phyloP scores from a whole-genome alignment of 768 basidiomycete genomes.

The Hypsizygus marmoreus region DNA sequence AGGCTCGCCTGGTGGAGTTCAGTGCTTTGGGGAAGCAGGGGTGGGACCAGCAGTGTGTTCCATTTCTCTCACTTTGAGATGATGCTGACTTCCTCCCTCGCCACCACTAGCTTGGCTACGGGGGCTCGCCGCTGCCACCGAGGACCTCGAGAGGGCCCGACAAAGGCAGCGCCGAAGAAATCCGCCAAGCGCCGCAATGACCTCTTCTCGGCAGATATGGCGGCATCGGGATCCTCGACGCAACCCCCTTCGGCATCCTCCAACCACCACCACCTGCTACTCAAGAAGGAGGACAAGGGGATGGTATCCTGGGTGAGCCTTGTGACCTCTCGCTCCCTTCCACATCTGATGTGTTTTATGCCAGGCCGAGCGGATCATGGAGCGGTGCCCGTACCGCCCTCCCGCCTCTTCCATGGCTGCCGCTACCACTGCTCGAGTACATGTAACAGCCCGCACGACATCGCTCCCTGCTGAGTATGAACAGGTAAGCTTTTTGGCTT shows the following conservation, averaged over 20 bases:
- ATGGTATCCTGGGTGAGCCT: neutral
- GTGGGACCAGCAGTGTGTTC: constrained; percentile 10
- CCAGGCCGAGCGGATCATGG: too few relatives aligned
- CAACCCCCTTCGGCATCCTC: neutral
- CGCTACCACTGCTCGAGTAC: too few relatives aligned
- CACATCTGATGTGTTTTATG: neutral
- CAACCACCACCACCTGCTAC: too few relatives aligned
- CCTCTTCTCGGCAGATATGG: neutral
- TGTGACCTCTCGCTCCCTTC: neutral
- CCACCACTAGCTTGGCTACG: neutral
- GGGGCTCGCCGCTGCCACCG: constrained; percentile 5
- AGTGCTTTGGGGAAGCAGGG: constrained; percentile 2
- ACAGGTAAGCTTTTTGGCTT: too few relatives aligned
- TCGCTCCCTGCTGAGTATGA: too few relatives aligned
- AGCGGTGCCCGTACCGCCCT: too few relatives aligned
- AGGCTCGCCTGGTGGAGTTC: constrained; percentile 7
- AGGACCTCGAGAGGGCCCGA: constrained; percentile 2
- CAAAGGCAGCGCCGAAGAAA: constrained; percentile 2
- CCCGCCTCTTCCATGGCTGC: too few relatives aligned
- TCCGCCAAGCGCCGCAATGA: constrained; percentile 2
- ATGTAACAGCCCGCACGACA: too few relatives aligned
- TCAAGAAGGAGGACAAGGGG: constrained; percentile 1
- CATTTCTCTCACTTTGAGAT: neutral
- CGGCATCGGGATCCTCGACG: neutral
- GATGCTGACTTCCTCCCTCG: neutral